phyloP scores from a whole-genome alignment of 768 basidiomycete species.

The Tephrocybe sp. region DNA sequence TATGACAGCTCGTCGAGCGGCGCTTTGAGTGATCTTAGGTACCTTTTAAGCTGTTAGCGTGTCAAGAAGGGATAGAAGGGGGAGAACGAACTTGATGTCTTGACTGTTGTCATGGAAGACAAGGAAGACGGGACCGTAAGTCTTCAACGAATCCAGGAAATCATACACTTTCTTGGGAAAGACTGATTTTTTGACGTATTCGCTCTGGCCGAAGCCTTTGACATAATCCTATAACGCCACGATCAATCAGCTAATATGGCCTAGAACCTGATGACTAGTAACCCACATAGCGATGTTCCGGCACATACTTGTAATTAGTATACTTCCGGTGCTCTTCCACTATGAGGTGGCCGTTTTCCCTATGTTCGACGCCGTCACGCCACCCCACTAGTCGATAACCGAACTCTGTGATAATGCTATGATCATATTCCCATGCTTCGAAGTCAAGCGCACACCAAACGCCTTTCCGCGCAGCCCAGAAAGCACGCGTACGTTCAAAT shows the following conservation, averaged over 20 bases:
- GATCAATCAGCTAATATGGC: not conserved
- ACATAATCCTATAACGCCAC: conserved; percentile 49
- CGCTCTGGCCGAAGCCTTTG: conserved; percentile 64
- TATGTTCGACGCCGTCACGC: conserved; percentile 46
- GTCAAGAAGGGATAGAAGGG: not conserved
- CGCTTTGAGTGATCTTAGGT: conserved; percentile 55
- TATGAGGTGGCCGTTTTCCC: conserved; percentile 57
- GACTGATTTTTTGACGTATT: conserved; percentile 44
- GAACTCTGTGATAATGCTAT: conserved; percentile 73
- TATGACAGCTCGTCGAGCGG: conserved; percentile 49
- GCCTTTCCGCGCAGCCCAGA: conserved; percentile 63
- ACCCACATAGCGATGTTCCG: conserved; percentile 56
- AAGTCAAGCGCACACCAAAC: conserved; percentile 80
- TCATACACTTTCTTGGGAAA: conserved; percentile 53
- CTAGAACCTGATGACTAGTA: not conserved
- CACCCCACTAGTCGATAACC: conserved; percentile 69
- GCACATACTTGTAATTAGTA: conserved; percentile 61
- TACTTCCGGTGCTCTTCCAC: conserved; percentile 59
- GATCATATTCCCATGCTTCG: conserved; percentile 80
- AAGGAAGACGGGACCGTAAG: conserved; percentile 64
- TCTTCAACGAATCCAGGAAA: conserved; percentile 38
- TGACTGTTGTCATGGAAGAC: conserved; percentile 78
- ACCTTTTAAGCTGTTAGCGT: conserved; percentile 31
- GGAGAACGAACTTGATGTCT: conserved; percentile 62
- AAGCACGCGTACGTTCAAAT: conserved; percentile 66